A percentile compares a stretch with the other conserved stretches of the same genome.
Evolutionary conservation across 1,284 basidiomycete genomes (phyloP).

Genomic region (Puccinia triticina): DNA sequence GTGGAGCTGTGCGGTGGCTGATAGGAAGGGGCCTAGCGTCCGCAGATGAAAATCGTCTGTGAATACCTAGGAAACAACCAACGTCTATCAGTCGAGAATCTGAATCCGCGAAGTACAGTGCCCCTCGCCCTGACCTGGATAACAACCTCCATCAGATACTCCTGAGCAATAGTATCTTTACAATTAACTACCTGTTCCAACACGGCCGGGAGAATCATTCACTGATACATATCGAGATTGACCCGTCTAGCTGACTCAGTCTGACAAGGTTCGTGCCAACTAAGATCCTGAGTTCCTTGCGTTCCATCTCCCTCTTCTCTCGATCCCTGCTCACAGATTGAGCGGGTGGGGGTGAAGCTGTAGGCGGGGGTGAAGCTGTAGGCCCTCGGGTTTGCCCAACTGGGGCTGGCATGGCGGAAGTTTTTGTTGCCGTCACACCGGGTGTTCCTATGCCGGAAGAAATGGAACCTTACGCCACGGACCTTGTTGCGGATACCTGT

Average conservation of each 20-base stretch:
- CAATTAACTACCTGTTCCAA: constrained; percentile 94
- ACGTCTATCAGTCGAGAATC: neutral
- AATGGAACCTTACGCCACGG: no score
- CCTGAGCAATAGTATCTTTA: constrained; percentile 94
- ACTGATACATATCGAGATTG: constrained; percentile 83
- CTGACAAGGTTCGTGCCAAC: constrained; percentile 95
- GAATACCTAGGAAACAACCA: constrained; percentile 71
- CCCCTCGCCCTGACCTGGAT: constrained; percentile 72
- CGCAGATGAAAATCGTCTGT: constrained; percentile 95
- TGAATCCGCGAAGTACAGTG: neutral
- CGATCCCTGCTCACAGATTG: constrained; percentile 90
- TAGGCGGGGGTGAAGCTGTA: no score
- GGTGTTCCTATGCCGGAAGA: no score
- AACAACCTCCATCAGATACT: constrained; percentile 96
- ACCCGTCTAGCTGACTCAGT: constrained; percentile 90
- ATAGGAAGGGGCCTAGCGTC: constrained; percentile 85
- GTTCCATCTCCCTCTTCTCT: constrained; percentile 91
- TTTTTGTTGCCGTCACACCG: no score
- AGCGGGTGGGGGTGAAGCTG: no score
- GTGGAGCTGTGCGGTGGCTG: constrained; percentile 87
- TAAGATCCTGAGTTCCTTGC: constrained; percentile 85
- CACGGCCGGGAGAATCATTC: constrained; percentile 79
- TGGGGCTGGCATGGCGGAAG: no score
- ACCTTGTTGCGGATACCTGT: no score
- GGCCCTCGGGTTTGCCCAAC: no score